Base-by-base conservation (phyloP, 768 basidiomycete species). In the Amanita thiersii region DNA sequence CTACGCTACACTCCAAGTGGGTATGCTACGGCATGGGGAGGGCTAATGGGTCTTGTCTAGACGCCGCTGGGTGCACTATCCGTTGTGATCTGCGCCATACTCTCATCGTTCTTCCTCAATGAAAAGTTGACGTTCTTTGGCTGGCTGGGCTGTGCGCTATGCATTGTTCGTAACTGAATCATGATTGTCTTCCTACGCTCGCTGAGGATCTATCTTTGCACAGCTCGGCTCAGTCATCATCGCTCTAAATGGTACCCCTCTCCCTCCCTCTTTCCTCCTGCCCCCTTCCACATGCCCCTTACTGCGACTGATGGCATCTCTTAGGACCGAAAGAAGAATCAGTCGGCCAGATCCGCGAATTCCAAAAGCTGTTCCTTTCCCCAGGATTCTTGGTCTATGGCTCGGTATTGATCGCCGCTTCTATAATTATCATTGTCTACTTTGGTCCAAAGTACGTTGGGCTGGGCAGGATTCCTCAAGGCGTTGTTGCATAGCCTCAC, bases 51-150 rank as follows among this genome's bases (percentile, higher is more conserved):
- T 1, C n/a, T n/a, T 7, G 33, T 15, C 43, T 48, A 86, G 81
- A 98, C 94, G 28, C 96, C 94, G 2, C 76, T 99, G 52, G 94
- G 94, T 30, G 92, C 94, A 5, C 75, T 99, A 41, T 92, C 91
- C 14, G 96, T 99, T 51, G 96, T 99, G 50, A 72, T 98, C 49
- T 94, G 83, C 59, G 92, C 93, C 37, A 85, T 94, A 24, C 66
- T 97, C 12, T 93, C 93, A 5, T 92, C 89, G 21, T 69, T 94
- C 49, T 88, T 98, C 66, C 82, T 99, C 52, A 80, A 93, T 36
- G 94, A 97, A 60, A 88, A 72, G 40, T 75, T 99, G 32, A 86
- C 82, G 25, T 89, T 97, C 62, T 98, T 99, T 57, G 94, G 96
- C 37, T 97, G 93, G 92, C 70, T 98, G 47, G 94, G 92, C 14